Evolutionary conservation across 345 rosid genomes (phyloP).

Genomic region (Xanthoceras sorbifolium): DNA sequence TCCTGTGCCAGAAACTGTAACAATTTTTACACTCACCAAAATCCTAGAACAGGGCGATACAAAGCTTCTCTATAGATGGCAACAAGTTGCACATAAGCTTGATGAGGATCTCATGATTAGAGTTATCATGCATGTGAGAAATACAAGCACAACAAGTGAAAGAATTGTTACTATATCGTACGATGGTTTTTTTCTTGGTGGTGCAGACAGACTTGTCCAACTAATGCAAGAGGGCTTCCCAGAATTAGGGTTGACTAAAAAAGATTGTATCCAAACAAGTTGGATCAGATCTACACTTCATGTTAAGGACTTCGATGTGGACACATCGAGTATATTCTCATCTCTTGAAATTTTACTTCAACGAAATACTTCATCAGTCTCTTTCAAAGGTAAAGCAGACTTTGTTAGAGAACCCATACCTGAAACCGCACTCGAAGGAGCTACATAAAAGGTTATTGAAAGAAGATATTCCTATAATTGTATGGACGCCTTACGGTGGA

Average conservation of each 20-base stretch:
- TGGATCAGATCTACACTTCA: constrained; percentile 59
- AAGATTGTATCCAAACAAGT: constrained; percentile 54
- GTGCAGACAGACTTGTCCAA: constrained; percentile 29
- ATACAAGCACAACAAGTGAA: constrained; percentile 7
- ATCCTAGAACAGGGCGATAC: not conserved
- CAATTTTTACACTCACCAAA: not conserved
- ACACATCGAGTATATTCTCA: no score
- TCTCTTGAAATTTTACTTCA: constrained; percentile 51
- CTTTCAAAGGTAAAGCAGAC: constrained; percentile 64
- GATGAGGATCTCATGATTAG: constrained; percentile 29
- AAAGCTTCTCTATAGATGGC: not conserved
- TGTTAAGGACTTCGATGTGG: no score
- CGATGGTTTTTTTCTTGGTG: constrained; percentile 49
- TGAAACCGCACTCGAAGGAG: constrained; percentile 34
- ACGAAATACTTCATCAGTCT: constrained; percentile 43
- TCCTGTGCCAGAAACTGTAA: not conserved
- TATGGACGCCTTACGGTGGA: constrained; percentile 77
- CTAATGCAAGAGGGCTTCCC: constrained; percentile 55
- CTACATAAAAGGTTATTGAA: constrained; percentile 45
- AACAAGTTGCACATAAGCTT: constrained; percentile 1
- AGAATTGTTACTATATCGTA: constrained; percentile 33
- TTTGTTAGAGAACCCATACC: constrained; percentile 46
- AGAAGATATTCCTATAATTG: constrained; percentile 56
- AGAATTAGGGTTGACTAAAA: constrained; percentile 48
- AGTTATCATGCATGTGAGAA: constrained; percentile 21